phyloP scores from a whole-genome alignment of 306 rosid genomes.

The Begonia loranthoides region DNA sequence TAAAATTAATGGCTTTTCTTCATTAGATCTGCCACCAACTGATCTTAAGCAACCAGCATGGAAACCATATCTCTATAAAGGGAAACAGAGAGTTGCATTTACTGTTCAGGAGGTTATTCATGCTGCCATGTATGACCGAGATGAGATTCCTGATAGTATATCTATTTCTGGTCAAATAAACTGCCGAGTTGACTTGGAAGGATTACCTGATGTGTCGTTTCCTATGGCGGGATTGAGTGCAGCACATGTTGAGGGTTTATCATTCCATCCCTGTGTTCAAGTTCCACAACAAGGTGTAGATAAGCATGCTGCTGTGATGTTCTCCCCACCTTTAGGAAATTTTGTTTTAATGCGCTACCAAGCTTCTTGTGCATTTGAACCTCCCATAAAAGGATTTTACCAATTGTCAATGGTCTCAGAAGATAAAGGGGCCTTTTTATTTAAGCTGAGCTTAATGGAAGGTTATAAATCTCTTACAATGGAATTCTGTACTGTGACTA shows the following conservation, averaged over 20 bases:
- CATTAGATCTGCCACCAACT: constrained; percentile 64
- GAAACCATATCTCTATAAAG: constrained; percentile 89
- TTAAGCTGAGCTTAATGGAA: constrained; percentile 76
- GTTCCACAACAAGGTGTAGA: constrained; percentile 76
- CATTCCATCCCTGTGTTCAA: constrained; percentile 83
- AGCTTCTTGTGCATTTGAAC: constrained; percentile 57
- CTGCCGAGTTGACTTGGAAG: constrained; percentile 86
- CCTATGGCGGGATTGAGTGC: constrained; percentile 52
- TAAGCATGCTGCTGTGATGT: constrained; percentile 79
- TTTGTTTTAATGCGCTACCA: constrained; percentile 80
- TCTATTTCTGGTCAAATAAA: constrained; percentile 85
- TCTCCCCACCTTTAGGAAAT: constrained; percentile 92
- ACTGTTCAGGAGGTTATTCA: constrained; percentile 68
- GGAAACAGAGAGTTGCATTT: constrained; percentile 71
- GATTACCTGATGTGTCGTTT: constrained; percentile 90
- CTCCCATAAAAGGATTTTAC: constrained; percentile 82
- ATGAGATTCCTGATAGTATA: constrained; percentile 78
- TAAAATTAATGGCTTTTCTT: constrained; percentile 70
- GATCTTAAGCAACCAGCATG: constrained; percentile 96
- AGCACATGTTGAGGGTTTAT: constrained; percentile 48
- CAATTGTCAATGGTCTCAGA: constrained; percentile 97
- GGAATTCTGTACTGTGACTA: constrained; percentile 79
- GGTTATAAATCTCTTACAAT: constrained; percentile 77
- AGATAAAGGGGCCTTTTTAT: constrained; percentile 93
- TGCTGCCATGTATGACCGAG: constrained; percentile 87